Conservation (phyloP, 2,329 filamentous ascomycete genomes). For the Cercospora berteroae region DNA sequence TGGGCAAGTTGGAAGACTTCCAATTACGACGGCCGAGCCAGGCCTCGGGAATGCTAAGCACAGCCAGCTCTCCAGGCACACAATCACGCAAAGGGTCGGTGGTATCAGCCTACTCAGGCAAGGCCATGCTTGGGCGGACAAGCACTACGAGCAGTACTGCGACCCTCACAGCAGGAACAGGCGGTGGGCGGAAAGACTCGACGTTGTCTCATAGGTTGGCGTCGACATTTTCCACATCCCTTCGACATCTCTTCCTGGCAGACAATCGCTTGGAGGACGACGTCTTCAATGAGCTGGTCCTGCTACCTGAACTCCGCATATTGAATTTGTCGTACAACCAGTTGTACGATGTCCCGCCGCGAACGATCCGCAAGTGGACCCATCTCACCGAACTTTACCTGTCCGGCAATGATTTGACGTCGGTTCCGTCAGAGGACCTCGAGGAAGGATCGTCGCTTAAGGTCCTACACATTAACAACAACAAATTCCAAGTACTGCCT, state of each 20-base stretch:
- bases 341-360: conserved; percentile 84
- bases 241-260: conserved; percentile 81
- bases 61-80: conserved; percentile 46
- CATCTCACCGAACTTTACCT: conserved; percentile 89
- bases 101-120: conserved; percentile 74
- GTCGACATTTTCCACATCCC: conserved; percentile 82
- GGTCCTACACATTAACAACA: conserved; percentile 91
- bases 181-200: conserved; percentile 76
- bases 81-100: conserved; percentile 72
- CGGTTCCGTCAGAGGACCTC: conserved; percentile 86
- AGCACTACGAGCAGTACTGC: conserved; percentile 67
- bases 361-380: conserved; percentile 85
- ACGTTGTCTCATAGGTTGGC: conserved; percentile 74
- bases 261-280: conserved; percentile 95
- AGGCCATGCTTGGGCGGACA: conserved; percentile 58
- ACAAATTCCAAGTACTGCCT: conserved; percentile 94
- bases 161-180: conserved; percentile 56
- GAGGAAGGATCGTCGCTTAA: conserved; percentile 86
- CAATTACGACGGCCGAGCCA: conserved; percentile 76
- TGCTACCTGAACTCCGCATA: conserved; percentile 78
- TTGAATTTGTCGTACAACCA: conserved; percentile 95
- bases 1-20: conserved; percentile 64
- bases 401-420: conserved; percentile 91
- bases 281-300: conserved; percentile 84
- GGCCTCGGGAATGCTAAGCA: conserved; percentile 68